Evolutionary conservation across 2,329 filamentous ascomycete genomes (phyloP).

Genomic region (Diaporthe australafricana): DNA sequence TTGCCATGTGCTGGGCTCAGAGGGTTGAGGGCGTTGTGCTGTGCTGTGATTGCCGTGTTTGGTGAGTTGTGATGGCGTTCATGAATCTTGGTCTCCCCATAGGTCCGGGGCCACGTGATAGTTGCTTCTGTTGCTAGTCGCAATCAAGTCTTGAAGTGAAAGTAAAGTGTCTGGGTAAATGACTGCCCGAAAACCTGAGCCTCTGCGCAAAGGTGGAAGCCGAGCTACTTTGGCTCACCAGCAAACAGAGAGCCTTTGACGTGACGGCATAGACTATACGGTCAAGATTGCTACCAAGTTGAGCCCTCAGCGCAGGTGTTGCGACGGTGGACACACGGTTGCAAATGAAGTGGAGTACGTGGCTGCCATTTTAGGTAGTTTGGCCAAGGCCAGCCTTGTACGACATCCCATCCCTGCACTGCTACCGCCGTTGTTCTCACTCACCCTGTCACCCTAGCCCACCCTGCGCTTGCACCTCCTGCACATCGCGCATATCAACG

Average conservation of each 20-base stretch:
- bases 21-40: not conserved
- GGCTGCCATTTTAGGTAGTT: conserved; percentile 25
- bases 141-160: not conserved
- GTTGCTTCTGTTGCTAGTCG: not conserved
- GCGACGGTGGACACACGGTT: not conserved
- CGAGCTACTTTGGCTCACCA: not conserved
- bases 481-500: conserved; percentile 13
- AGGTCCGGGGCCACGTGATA: not conserved
- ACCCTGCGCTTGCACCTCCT: conserved; percentile 11
- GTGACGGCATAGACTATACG: too few species aligned
- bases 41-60: not conserved
- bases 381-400: conserved; percentile 30
- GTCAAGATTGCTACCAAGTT: too few species aligned
- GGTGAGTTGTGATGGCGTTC: not conserved
- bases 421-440: conserved; percentile 5
- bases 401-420: conserved; percentile 1
- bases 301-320: not conserved
- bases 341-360: conserved; percentile 20
- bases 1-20: not conserved
- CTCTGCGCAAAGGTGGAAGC: not conserved
- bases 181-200: not conserved
- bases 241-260: not conserved
- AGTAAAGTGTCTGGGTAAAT: not conserved
- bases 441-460: conserved; percentile 19
- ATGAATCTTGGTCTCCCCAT: not conserved